These are phyloP conservation scores for Astrephomene gubernaculifera DNA, from an alignment of 139 green algal species.

Conservation along the genomic window DNA sequence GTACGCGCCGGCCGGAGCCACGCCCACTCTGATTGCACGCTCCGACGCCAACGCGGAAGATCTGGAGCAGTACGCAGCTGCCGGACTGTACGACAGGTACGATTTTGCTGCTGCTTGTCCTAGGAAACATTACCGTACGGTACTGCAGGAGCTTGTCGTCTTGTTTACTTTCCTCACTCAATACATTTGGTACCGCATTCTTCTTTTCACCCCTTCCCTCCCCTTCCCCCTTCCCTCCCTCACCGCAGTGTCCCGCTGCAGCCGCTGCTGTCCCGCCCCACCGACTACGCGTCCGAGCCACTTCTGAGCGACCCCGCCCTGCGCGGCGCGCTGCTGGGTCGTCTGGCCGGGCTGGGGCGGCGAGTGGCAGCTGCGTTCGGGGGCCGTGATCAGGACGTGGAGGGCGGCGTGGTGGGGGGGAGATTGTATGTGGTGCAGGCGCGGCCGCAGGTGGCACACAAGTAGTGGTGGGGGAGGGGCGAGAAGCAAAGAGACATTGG, in stretches of 20 bases:
- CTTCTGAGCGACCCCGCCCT: constrained; percentile 77
- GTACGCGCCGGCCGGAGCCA: constrained; percentile 43
- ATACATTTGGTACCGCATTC: no score
- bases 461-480: not conserved
- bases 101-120: not conserved
- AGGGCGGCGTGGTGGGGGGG: constrained; percentile 75
- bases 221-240: not conserved
- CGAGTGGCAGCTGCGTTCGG: constrained; percentile 39
- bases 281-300: constrained; percentile 73
- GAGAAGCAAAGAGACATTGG: no score
- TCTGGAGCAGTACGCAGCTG: constrained; percentile 87
- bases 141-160: no score
- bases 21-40: constrained; percentile 70
- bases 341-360: constrained; percentile 26
- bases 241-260: constrained; percentile 66
- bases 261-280: constrained; percentile 47
- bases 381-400: constrained; percentile 80
- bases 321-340: constrained; percentile 55
- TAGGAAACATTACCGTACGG: no score
- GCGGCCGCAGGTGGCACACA: constrained; percentile 73
- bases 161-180: no score
- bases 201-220: no score
- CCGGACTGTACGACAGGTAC: constrained; percentile 85
- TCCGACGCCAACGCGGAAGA: constrained; percentile 97
- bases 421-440: constrained; percentile 83